Conservation (phyloP, 306 rosid genomes). For the Purshia tridentata region DNA sequence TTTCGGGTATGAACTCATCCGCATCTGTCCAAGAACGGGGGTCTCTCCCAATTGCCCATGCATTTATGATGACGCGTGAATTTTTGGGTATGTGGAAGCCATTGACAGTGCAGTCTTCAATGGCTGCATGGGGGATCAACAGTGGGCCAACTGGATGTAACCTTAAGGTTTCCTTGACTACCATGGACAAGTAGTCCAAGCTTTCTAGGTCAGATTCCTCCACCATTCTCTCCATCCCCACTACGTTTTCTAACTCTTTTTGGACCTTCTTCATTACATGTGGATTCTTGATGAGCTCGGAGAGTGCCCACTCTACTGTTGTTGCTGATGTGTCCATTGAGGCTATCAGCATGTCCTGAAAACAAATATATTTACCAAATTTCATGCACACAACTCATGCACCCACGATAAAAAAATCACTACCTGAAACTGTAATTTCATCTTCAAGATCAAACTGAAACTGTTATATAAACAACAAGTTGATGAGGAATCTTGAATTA, state of each 20-base stretch:
- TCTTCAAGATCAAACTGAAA: no score
- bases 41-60: constrained; percentile 24
- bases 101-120: constrained; percentile 6
- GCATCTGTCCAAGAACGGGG: constrained; percentile 1
- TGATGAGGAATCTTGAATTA: no score
- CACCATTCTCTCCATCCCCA: neutral
- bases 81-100: constrained; percentile 11
- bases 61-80: neutral
- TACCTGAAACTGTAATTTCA: no score
- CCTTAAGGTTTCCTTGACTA: neutral
- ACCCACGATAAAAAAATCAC: no score
- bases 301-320: neutral
- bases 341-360: neutral
- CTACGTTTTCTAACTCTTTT: neutral
- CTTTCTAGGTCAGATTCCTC: neutral
- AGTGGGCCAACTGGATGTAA: neutral
- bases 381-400: neutral
- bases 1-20: constrained; percentile 5
- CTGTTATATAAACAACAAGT: no score
- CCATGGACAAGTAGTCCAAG: neutral
- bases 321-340: neutral
- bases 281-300: neutral
- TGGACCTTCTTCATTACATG: neutral
- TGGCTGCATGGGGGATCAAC: neutral
- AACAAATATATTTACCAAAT: neutral